These are phyloP conservation scores for Mortierella sp. DNA, from an alignment of 371 early-diverging fungal genomes.

Conservation along the genomic window DNA sequence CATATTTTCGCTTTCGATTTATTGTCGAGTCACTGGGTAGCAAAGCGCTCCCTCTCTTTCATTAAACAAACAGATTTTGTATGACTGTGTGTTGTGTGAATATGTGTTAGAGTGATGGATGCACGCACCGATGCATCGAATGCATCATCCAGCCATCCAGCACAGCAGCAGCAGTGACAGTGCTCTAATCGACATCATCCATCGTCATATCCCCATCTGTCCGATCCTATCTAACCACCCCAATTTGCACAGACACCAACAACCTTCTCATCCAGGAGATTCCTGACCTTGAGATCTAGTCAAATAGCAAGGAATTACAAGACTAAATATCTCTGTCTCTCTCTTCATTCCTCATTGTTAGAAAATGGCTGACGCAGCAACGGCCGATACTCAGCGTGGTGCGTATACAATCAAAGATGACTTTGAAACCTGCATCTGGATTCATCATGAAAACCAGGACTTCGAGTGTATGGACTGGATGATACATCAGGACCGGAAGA, in stretches of 20 bases:
- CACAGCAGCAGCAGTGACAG: too few relatives aligned
- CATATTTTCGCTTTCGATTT: too few relatives aligned
- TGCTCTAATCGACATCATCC: not conserved
- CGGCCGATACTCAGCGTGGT: slow-evolving; percentile 63
- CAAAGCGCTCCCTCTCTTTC: too few relatives aligned
- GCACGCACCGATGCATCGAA: not conserved
- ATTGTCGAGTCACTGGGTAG: too few relatives aligned
- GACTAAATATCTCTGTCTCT: not conserved
- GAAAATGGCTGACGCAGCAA: slow-evolving; percentile 72
- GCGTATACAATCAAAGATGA: slow-evolving; percentile 14
- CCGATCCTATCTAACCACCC: not conserved
- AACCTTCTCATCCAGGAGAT: not conserved
- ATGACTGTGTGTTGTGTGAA: not conserved
- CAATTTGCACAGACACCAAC: too few relatives aligned
- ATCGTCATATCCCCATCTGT: not conserved
- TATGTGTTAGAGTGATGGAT: not conserved
- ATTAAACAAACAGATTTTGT: too few relatives aligned
- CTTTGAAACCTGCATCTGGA: too few relatives aligned
- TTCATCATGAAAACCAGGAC: too few relatives aligned
- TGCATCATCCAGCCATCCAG: not conserved
- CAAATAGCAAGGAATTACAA: too few relatives aligned
- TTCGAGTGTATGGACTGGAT: too few relatives aligned
- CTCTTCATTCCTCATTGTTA: slow-evolving; percentile 31
- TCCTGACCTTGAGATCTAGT: too few relatives aligned
- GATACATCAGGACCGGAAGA: too few relatives aligned